phyloP scores from a whole-genome alignment of 148 eudicot genomes.

The Simmondsia chinensis region DNA sequence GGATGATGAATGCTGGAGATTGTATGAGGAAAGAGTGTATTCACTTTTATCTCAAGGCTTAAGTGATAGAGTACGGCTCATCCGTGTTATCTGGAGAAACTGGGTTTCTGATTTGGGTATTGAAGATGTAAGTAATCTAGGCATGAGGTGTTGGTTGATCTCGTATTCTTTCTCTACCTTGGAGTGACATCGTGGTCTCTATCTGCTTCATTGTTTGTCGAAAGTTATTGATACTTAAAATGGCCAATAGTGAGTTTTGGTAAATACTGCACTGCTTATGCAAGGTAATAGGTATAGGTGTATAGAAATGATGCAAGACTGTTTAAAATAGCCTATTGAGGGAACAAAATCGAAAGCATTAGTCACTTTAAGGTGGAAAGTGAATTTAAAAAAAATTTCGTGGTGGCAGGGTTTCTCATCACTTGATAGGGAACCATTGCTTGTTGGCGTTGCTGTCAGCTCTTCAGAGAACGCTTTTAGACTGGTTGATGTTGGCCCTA shows the following conservation, averaged over 20 bases:
- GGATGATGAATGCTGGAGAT: conserved; percentile 94
- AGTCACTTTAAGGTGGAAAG: too few relatives aligned
- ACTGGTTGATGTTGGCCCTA: conserved; percentile 70
- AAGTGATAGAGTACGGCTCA: conserved; percentile 56
- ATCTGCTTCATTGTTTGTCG: neutral
- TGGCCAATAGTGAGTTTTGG: too few relatives aligned
- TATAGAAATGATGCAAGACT: too few relatives aligned
- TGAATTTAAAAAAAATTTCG: too few relatives aligned
- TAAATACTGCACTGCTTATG: too few relatives aligned
- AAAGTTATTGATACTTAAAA: too few relatives aligned
- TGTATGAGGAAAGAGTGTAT: conserved; percentile 68
- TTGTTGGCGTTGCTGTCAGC: conserved; percentile 54
- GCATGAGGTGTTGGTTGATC: neutral
- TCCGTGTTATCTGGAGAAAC: conserved; percentile 84
- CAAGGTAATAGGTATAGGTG: too few relatives aligned
- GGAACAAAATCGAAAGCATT: too few relatives aligned
- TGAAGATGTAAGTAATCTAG: conserved; percentile 52
- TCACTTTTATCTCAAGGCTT: conserved; percentile 56
- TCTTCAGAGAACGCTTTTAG: conserved; percentile 54
- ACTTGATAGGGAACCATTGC: conserved; percentile 62
- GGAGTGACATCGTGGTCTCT: too few relatives aligned
- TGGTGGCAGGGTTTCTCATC: conserved; percentile 62
- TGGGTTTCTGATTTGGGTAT: conserved; percentile 28
- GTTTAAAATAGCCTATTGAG: too few relatives aligned
- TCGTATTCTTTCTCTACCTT: neutral